phyloP scores from a whole-genome alignment of 495 filamentous ascomycete genomes.

The Alectoria sarmentosa region DNA sequence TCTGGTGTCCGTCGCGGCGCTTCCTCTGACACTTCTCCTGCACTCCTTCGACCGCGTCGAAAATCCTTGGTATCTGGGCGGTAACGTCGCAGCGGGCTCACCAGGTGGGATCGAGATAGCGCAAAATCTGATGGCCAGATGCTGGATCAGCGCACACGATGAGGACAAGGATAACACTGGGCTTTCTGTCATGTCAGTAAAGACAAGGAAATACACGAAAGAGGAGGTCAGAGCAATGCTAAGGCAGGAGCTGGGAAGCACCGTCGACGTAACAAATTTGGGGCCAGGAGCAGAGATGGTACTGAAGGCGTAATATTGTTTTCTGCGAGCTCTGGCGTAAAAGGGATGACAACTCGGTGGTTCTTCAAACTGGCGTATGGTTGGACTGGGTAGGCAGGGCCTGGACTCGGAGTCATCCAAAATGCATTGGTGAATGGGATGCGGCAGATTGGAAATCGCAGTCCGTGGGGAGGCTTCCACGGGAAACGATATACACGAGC shows the following conservation, averaged over 20 bases:
- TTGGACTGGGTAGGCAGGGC: not conserved
- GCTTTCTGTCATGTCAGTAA: slow-evolving; percentile 41
- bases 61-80: slow-evolving; percentile 61
- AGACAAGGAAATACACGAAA: slow-evolving; percentile 61
- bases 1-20: slow-evolving; percentile 48
- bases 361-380: not conserved
- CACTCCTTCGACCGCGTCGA: slow-evolving; percentile 54
- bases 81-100: slow-evolving; percentile 51
- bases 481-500: slow-evolving; percentile 9
- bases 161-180: slow-evolving; percentile 54
- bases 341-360: not conserved
- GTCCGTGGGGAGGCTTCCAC: not conserved
- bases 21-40: slow-evolving; percentile 55
- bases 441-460: not conserved
- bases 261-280: slow-evolving; percentile 16
- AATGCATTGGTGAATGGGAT: not conserved
- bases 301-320: slow-evolving; percentile 12
- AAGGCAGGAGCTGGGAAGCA: slow-evolving; percentile 17
- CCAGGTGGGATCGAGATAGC: slow-evolving; percentile 53
- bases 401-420: too few relatives aligned
- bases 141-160: slow-evolving; percentile 62
- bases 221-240: slow-evolving; percentile 58
- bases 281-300: slow-evolving; percentile 23
- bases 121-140: slow-evolving; percentile 41
- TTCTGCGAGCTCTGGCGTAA: not conserved